phyloP scores from a whole-genome alignment of 1,284 basidiomycete species.

The Cryptococcus neoformans region DNA sequence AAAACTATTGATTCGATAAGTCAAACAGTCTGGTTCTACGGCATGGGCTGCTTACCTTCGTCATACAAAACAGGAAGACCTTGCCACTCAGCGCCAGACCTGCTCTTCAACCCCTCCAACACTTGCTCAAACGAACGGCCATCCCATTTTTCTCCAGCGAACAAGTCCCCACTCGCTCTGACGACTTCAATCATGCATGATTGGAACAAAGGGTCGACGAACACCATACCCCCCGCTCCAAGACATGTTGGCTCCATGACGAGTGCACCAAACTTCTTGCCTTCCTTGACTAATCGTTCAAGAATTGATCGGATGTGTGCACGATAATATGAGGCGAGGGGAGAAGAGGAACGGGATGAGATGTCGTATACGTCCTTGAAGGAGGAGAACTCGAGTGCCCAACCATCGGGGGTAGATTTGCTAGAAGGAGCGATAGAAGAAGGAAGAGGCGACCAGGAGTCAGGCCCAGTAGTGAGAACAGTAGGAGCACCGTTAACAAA shows the following conservation, averaged over 20 bases:
- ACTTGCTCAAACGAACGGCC: constrained; percentile 12
- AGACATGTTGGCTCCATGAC: constrained; percentile 90
- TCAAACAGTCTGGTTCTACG: not conserved
- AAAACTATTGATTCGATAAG: constrained; percentile 61
- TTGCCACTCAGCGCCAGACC: constrained; percentile 53
- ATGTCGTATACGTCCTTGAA: constrained; percentile 73
- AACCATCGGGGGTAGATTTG: constrained; percentile 28
- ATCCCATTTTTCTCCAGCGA: constrained; percentile 28
- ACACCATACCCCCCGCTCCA: constrained; percentile 96
- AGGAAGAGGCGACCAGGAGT: constrained; percentile 35
- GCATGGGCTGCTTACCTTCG: constrained; percentile 55
- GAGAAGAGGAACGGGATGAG: constrained; percentile 57
- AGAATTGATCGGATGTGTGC: constrained; percentile 60
- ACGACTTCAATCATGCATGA: constrained; percentile 78
- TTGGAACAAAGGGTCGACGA: constrained; percentile 97
- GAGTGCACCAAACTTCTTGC: constrained; percentile 60
- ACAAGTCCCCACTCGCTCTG: constrained; percentile 56
- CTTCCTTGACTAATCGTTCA: constrained; percentile 52
- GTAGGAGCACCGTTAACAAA: constrained; percentile 62
- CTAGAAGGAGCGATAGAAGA: constrained; percentile 11
- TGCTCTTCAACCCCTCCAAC: constrained; percentile 6
- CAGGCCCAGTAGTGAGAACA: constrained; percentile 56
- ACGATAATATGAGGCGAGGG: constrained; percentile 66
- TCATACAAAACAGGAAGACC: constrained; percentile 92
- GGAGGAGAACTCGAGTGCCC: constrained; percentile 50